Evolutionary conservation across 345 rosid genomes (phyloP).

Genomic region (Pelargonium nanum): DNA sequence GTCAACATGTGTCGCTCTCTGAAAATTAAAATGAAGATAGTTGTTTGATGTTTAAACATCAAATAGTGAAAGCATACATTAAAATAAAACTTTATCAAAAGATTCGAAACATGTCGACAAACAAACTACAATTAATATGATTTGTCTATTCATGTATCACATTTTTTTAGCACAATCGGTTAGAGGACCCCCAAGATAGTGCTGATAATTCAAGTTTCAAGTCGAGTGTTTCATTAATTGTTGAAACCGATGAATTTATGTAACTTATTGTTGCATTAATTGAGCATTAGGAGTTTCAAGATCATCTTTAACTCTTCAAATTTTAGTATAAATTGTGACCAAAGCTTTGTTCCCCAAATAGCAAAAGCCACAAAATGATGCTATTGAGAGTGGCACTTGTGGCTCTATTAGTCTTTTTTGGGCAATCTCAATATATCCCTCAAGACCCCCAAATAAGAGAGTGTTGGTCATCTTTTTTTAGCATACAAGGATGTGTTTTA

Average conservation of each 20-base stretch:
- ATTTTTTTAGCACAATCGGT: too few relatives aligned
- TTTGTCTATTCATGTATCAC: too few relatives aligned
- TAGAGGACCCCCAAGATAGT: neutral
- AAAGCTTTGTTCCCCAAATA: neutral
- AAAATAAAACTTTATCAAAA: too few relatives aligned
- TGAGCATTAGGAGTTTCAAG: neutral
- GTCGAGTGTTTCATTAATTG: too few relatives aligned
- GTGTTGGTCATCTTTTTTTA: neutral
- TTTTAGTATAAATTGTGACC: neutral
- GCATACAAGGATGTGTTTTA: neutral
- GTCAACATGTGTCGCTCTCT: too few relatives aligned
- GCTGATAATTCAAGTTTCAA: too few relatives aligned
- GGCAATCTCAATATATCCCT: neutral
- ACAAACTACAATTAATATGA: too few relatives aligned
- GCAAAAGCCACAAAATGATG: neutral
- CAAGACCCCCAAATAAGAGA: neutral
- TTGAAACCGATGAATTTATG: neutral
- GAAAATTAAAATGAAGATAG: too few relatives aligned
- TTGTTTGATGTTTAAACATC: too few relatives aligned
- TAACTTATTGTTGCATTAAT: neutral
- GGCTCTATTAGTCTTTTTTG: neutral
- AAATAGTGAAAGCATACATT: too few relatives aligned
- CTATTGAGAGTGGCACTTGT: neutral
- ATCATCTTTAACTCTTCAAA: neutral
- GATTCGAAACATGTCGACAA: too few relatives aligned